Evolutionary conservation across 495 filamentous ascomycete genomes (phyloP).

Genomic region (Aspergillus heteromorphus): DNA sequence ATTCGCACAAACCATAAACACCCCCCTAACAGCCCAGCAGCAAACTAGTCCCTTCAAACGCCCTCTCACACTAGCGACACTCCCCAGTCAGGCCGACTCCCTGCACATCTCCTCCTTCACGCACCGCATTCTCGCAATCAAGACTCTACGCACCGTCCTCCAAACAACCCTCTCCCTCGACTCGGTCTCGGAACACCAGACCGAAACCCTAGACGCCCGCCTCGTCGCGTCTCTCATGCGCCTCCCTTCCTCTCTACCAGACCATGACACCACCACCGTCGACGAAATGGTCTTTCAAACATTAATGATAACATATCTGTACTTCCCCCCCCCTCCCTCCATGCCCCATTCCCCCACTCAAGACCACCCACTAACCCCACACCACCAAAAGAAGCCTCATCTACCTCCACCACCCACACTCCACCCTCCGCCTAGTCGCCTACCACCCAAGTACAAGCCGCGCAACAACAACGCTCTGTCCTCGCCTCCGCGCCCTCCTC

Average conservation of each 20-base stretch:
- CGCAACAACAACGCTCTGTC: constrained; percentile 20
- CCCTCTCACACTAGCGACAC: constrained; percentile 4
- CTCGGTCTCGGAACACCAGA: constrained; percentile 6
- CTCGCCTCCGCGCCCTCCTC: constrained; percentile 17
- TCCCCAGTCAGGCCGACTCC: not conserved
- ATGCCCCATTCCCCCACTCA: not conserved
- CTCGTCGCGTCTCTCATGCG: constrained; percentile 67
- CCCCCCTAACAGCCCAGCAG: not conserved
- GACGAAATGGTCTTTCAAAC: constrained; percentile 83
- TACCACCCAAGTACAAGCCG: constrained; percentile 18
- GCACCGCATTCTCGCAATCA: constrained; percentile 44
- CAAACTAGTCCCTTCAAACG: constrained; percentile 3
- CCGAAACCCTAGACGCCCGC: constrained; percentile 53
- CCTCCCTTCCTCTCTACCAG: constrained; percentile 57
- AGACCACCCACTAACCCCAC: not conserved
- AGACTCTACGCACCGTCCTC: constrained; percentile 63
- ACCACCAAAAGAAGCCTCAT: constrained; percentile 47
- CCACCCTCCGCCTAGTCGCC: constrained; percentile 29
- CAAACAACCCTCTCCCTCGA: constrained; percentile 31
- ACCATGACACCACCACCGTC: constrained; percentile 53
- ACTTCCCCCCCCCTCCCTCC: not conserved
- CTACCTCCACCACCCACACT: constrained; percentile 66
- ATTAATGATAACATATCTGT: constrained; percentile 54
- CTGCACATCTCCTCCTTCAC: constrained; percentile 22
- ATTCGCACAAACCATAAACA: not conserved